Conservation (phyloP, 1,284 basidiomycete species). For the Rhodofomes roseus region DNA sequence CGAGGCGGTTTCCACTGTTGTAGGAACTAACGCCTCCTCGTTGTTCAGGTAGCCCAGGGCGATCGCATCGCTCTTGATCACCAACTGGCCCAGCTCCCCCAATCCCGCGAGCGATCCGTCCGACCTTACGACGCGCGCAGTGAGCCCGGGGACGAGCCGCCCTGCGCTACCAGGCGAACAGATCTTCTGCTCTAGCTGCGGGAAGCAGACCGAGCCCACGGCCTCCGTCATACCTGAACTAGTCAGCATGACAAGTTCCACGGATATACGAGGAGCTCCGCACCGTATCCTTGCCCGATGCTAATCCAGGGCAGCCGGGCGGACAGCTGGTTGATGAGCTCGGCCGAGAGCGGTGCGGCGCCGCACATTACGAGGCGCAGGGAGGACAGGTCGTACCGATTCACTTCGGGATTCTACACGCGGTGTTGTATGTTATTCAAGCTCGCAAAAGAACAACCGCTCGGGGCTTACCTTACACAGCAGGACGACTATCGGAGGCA, state of each 20-base stretch:
- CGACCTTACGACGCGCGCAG: conserved; percentile 34
- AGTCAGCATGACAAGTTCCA: background rate
- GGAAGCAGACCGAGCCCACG: conserved; percentile 41
- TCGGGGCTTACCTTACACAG: conserved; percentile 47
- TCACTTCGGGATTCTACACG: conserved; percentile 65
- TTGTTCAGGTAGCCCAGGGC: conserved; percentile 40
- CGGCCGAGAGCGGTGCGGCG: conserved; percentile 72
- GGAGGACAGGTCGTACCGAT: conserved; percentile 62
- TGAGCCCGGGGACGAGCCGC: conserved; percentile 34
- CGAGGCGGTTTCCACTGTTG: no score
- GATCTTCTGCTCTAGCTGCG: conserved; percentile 21
- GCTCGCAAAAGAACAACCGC: background rate
- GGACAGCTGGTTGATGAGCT: conserved; percentile 51
- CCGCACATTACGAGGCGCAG: conserved; percentile 62
- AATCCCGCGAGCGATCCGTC: conserved; percentile 37
- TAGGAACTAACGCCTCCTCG: conserved; percentile 33
- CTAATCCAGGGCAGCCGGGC: background rate
- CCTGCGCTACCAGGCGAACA: conserved; percentile 36
- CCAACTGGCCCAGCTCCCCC: conserved; percentile 40
- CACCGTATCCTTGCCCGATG: conserved; percentile 10
- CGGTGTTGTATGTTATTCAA: background rate
- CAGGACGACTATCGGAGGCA: conserved; percentile 62
- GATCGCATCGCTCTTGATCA: conserved; percentile 36
- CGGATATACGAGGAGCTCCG: background rate
- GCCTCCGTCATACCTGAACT: conserved; percentile 42